Base-by-base conservation (phyloP, 106 monocot genomes). In the Xerophyta viscosa region DNA sequence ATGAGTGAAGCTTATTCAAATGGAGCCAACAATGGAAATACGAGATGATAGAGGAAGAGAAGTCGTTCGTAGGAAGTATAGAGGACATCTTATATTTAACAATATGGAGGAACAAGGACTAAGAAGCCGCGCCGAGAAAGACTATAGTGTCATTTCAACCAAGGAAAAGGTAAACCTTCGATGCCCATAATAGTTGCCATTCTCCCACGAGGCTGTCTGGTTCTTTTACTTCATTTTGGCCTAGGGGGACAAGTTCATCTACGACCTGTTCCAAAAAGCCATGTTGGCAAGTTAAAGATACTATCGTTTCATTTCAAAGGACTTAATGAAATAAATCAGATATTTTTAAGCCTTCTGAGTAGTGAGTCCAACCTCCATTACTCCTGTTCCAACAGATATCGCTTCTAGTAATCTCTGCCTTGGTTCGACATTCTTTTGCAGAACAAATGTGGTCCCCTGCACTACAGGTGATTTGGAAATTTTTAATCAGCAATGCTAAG, bases 401-500 rank as follows among this genome's bases (percentile, higher is more conserved):
- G 89, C 88, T 17, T 81, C 78, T 27, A 89, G 51, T 27, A 96
- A 52, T 48, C 59, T 89, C 56, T 96, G 96, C 31, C 85, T 78
- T 42, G 78, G 88, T 50, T 89, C 84, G 48, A 31, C 66, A 60
- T 50, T 59, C 65, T 89, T 96, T 74, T 96, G 96, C 48, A 96
- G 62, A 33, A 96, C 88, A 74, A 96, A 96, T 20, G 82, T 86
- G 2, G 96, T 96, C 19, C 96, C 96, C 96, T 96, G 82, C 76
- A 71, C 75, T 78, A 84, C 57, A 74, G 27, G 8, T 55, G 54
- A 5, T 41, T 68, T 49, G 50, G 23, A 17, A 36, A 54, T 45
- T 60, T 66, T 62, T 36, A 11, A 36, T 36, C 11, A 11, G 33
- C 11, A 11, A 36, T 36, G 33, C 33, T 36, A 36, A 11, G 11